Base-by-base conservation (phyloP, 805 yeast genomes). In the Cyberlindnera amylophila region DNA sequence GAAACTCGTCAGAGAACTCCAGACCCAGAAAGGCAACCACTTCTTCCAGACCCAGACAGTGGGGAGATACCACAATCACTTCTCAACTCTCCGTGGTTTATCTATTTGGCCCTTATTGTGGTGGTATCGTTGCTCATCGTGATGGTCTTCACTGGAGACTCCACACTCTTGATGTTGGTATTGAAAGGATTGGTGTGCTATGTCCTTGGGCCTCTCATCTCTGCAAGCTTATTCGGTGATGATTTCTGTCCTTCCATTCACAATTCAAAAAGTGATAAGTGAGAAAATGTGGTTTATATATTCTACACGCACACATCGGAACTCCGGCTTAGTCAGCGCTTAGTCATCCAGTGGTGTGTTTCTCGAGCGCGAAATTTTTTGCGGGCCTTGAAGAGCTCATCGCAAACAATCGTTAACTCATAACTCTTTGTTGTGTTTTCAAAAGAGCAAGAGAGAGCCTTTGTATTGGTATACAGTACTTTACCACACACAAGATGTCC, bases 141-240 rank as follows among this genome's bases (percentile, higher is more conserved):
- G 7, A 15, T 52, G 19, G 12, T 49, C 3, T 18, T 32, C 1
- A 54, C 53, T 12, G 57, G 55, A 2, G 59, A 57, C 15, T 36
- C 45, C 2, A 36, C 47, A 10, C 35, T 53, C 8, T 44, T 57
- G 38, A n/a, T 41, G 1, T 38, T 44, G 11, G 35, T 54, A 1
- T 3, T 53, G 12, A 51, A 41, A 30, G 59, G 54, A 0, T 10
- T 52, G 1, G 4, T 53, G 1, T 57, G 61, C 29, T 52, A 55
- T 31, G 19, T 53, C 4, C 23, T 54, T 11, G 59, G 59, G 24
- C 24, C 24, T 21, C 24, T 21, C 8, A 21, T 21, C 24, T 21
- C 24, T 4, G 13, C 34, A 4, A 18, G 7, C 1, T 24, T 51
- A 24, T 50, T 57, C 28, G 59, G 58, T 1, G 26, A 35, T 4